phyloP scores from a whole-genome alignment of 164 flowering plant genomes.

The Brasenia schreberi region DNA sequence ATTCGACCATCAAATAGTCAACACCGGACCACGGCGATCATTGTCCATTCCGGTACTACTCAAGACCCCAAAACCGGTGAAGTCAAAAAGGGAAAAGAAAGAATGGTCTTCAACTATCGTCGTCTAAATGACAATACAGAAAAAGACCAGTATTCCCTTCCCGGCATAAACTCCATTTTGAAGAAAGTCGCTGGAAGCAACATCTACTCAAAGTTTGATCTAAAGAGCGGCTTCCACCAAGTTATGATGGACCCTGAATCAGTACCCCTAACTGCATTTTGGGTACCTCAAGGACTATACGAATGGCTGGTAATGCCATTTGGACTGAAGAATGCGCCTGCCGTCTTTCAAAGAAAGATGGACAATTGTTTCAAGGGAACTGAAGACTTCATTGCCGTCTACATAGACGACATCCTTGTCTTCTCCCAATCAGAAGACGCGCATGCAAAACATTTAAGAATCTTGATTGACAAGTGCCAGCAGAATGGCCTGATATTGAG shows the following conservation, averaged over 20 bases:
- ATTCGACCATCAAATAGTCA: constrained; percentile 2
- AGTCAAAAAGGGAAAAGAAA: constrained; percentile 4
- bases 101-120: constrained; percentile 5
- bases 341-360: too few relatives aligned
- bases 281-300: neutral
- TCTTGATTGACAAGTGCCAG: constrained; percentile 2
- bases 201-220: constrained; percentile 5
- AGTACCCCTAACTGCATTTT: constrained; percentile 5
- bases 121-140: constrained; percentile 5
- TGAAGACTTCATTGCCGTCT: too few relatives aligned
- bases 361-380: too few relatives aligned
- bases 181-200: neutral
- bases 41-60: neutral
- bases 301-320: too few relatives aligned
- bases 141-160: constrained; percentile 4
- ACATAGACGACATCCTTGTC: constrained; percentile 1
- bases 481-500: constrained; percentile 5
- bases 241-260: constrained; percentile 4
- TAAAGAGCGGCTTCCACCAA: neutral
- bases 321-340: too few relatives aligned
- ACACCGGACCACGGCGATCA: neutral
- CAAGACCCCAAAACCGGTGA: constrained; percentile 2
- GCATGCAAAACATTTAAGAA: constrained; percentile 2
- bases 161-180: constrained; percentile 1
- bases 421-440: constrained; percentile 2